phyloP scores from a whole-genome alignment of 129 eudicot species.

The Apium graveolens region DNA sequence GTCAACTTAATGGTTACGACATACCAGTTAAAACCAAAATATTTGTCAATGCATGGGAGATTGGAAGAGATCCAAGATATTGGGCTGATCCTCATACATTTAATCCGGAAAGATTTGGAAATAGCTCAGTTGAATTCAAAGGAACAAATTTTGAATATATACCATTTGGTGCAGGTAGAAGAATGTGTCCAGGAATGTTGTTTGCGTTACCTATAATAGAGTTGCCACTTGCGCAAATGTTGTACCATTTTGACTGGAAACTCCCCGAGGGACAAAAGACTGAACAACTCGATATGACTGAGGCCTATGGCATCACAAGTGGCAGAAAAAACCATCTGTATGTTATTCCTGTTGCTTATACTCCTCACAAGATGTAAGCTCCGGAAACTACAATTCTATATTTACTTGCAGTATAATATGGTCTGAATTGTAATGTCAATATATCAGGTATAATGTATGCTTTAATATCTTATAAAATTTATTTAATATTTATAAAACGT shows the following conservation, averaged over 20 bases:
- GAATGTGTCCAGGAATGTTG: conserved; percentile 21
- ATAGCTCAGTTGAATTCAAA: conserved; percentile 3
- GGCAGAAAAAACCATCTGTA: conserved; percentile 14
- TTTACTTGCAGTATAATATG: background rate
- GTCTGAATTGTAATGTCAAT: background rate
- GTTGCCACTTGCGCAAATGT: conserved; percentile 20
- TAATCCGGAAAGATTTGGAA: conserved; percentile 20
- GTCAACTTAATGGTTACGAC: background rate
- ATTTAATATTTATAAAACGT: no score
- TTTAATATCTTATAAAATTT: no score
- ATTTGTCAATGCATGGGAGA: background rate
- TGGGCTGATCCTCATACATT: conserved; percentile 9
- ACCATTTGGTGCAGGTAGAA: conserved; percentile 28
- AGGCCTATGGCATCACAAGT: conserved; percentile 15
- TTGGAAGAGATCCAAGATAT: background rate
- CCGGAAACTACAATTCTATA: no score
- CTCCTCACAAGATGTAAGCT: no score
- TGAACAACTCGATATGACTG: conserved; percentile 21
- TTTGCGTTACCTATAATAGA: conserved; percentile 20
- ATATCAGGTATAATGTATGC: no score
- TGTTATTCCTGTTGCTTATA: conserved; percentile 12
- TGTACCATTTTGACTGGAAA: conserved; percentile 26
- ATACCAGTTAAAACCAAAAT: background rate
- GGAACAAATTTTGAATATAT: conserved; percentile 16
- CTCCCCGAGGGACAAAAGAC: conserved; percentile 12